Evolutionary conservation across 2,329 filamentous ascomycete genomes (phyloP).

Genomic region (Thelonectria blattea): DNA sequence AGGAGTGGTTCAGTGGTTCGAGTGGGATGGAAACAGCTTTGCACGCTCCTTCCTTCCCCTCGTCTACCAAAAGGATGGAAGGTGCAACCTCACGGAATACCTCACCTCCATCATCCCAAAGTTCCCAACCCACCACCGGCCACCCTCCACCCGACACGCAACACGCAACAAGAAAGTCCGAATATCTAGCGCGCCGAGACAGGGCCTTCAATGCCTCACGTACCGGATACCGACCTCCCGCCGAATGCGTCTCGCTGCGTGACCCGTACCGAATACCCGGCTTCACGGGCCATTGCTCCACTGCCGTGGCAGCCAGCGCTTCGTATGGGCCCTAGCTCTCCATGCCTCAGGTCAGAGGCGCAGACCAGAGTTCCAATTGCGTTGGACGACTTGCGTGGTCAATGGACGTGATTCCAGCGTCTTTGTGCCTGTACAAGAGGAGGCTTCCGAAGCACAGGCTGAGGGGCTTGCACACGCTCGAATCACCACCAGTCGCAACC

Average conservation of each 20-base stretch:
- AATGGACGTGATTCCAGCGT: not conserved
- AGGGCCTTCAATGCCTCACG: not conserved
- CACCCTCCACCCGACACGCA: not conserved
- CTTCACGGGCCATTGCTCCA: conserved; percentile 13
- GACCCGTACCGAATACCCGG: conserved; percentile 13
- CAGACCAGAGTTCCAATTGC: not conserved
- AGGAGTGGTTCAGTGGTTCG: too few species aligned
- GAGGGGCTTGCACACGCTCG: not conserved
- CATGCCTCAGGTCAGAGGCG: not conserved
- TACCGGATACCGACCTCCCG: not conserved
- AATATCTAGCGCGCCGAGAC: not conserved
- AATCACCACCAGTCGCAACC: not conserved
- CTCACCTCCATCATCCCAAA: not conserved
- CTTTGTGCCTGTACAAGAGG: not conserved
- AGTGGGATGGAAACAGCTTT: not conserved
- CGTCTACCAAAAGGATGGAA: too few species aligned
- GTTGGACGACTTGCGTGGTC: not conserved
- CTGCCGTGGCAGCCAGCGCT: not conserved
- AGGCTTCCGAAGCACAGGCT: not conserved
- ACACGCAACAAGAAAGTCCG: not conserved
- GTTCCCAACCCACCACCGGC: not conserved
- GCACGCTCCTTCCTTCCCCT: not conserved
- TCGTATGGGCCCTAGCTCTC: not conserved
- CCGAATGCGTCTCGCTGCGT: not conserved
- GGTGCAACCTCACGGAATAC: not conserved